These are phyloP conservation scores for Xylaria sp. DNA, from an alignment of 2,329 filamentous ascomycete species.

Conservation along the genomic window DNA sequence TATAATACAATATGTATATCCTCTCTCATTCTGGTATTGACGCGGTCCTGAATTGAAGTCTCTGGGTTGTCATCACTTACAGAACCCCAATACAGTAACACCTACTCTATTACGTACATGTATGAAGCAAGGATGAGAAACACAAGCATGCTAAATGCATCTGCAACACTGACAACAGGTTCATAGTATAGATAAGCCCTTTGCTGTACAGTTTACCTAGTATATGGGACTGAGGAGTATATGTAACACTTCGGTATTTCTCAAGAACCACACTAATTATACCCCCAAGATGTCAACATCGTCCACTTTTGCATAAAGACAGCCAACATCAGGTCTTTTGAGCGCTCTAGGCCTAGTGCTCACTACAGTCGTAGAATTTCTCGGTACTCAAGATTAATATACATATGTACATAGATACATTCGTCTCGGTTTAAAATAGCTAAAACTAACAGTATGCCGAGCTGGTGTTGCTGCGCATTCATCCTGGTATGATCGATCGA, in stretches of 20 bases:
- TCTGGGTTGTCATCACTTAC: background rate
- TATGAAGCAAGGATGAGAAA: no score
- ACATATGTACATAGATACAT: background rate
- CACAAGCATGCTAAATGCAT: no score
- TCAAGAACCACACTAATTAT: no score
- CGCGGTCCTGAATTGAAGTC: background rate
- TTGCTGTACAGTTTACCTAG: no score
- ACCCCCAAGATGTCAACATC: no score
- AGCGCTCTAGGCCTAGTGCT: background rate
- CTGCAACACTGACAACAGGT: no score
- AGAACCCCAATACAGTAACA: no score
- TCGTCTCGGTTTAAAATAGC: background rate
- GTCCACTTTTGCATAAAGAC: no score
- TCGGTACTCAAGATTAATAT: background rate
- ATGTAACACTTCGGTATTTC: no score
- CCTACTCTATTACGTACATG: background rate
- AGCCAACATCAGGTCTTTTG: background rate
- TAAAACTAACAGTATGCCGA: background rate
- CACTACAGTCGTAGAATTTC: background rate
- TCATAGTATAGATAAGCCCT: no score
- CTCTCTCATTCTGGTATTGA: no score
- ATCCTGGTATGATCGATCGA: background rate
- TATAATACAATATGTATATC: background rate
- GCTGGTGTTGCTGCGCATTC: background rate
- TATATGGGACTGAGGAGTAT: no score